These are phyloP conservation scores for Bocquillonia castaneifolia DNA, from an alignment of 441 rosid species.

Conservation along the genomic window DNA sequence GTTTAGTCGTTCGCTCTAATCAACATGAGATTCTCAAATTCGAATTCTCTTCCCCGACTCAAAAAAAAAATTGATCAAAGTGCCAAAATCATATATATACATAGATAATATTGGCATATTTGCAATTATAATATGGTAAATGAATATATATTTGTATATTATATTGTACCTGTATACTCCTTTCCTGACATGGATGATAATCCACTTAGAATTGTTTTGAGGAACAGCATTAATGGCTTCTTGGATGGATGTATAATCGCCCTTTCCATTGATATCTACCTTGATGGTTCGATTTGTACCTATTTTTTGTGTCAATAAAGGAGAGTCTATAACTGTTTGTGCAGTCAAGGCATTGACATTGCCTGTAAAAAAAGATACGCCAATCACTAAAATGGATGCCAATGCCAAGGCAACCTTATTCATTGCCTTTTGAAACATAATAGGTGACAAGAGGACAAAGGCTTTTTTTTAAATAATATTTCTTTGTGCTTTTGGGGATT, in stretches of 20 bases:
- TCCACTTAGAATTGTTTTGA: constrained; percentile 52
- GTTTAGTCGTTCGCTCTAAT: too few species aligned
- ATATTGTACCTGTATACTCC: constrained; percentile 81
- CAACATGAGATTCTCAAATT: too few species aligned
- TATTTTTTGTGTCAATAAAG: constrained; percentile 60
- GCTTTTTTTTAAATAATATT: too few species aligned
- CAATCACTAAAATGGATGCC: constrained; percentile 20
- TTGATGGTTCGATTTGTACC: constrained; percentile 53
- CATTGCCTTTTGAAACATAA: not conserved
- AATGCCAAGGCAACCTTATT: constrained; percentile 11
- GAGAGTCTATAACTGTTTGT: constrained; percentile 40
- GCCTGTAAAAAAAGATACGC: constrained; percentile 18
- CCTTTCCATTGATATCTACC: constrained; percentile 75
- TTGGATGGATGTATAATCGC: constrained; percentile 63
- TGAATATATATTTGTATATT: too few species aligned
- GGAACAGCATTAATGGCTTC: constrained; percentile 77
- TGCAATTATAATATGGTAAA: not conserved
- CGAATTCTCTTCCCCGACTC: too few species aligned
- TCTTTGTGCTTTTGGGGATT: not conserved
- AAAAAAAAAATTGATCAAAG: too few species aligned
- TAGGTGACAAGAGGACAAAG: too few species aligned
- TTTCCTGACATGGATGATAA: constrained; percentile 74
- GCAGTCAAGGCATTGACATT: constrained; percentile 21
- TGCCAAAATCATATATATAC: not conserved
- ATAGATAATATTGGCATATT: not conserved